Base-by-base conservation (phyloP, 805 yeast genomes). In the Zygosaccharomyces bailii region DNA sequence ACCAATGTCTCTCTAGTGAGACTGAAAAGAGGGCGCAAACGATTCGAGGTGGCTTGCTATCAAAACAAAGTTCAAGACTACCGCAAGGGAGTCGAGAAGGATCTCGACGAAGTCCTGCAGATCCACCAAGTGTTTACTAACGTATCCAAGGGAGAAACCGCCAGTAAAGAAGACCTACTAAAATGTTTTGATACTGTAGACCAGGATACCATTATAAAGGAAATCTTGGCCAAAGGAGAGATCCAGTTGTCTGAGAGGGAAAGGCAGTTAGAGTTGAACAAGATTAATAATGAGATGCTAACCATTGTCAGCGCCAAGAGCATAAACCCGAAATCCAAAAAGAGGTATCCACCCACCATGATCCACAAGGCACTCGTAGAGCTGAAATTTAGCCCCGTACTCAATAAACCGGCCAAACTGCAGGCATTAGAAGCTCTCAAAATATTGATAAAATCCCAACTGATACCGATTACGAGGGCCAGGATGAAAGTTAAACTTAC, bases 41-140 rank as follows among this genome's bases (percentile, higher is more conserved):
- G 96, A 52, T 93, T 89, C 56, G 99, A 93, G 66, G 77, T 93
- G 35, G 98, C 98, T 0, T 93, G 99, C 60, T 93, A 93, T 64
- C 96, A 87, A 60, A 93, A 93, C 59, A 93, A 93, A 61, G 96
- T 93, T 4, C 98, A 91, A 63, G 99, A 93, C 64, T 93, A 89
- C 80, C 74, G 97, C 34, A 53, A 57, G 42, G 65, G 62, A 35
- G 46, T 58, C 53, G 99, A 93, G 60, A 91, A 87, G 54, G 96
- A 93, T 61, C 64, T 93, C 6, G 98, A 93, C 68, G 99, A 93
- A 61, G 99, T 93, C 2, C 71, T 93, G 29, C 99, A 93, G 63
- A 88, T 93, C 42, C 96, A 89, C n/a, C 96, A 86, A 63, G 95
- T 93, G 1, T 93, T 93, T 58, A 63, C 80, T 27, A 93, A 93